Percentiles rank a stretch among this genome's conserved stretches.
Evolutionary conservation across 2,329 filamentous ascomycete genomes (phyloP).

Genomic region (Penicillium vulpinum): DNA sequence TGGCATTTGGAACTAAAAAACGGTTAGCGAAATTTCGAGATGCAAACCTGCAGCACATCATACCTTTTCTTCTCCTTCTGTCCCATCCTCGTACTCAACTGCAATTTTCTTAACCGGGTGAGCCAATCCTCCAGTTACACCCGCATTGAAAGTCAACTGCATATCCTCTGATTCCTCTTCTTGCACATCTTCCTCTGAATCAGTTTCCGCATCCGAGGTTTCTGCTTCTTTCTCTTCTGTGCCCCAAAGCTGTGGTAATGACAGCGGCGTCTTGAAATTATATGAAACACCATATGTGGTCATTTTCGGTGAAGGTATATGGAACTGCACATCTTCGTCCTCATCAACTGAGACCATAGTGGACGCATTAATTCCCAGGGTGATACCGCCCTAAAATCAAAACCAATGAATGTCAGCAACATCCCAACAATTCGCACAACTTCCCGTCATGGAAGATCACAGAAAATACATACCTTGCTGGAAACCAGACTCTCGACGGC

Average conservation of each 20-base stretch:
- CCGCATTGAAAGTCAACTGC: constrained; percentile 35
- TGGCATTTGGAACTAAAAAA: constrained; percentile 32
- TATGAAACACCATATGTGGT: constrained; percentile 34
- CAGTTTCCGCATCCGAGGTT: constrained; percentile 17
- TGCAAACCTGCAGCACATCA: neutral
- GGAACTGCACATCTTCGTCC: constrained; percentile 31
- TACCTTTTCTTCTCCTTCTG: constrained; percentile 30
- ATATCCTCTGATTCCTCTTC: constrained; percentile 14
- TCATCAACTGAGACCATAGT: constrained; percentile 34
- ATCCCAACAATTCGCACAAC: neutral
- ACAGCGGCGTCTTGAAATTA: constrained; percentile 38
- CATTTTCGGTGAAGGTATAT: constrained; percentile 28
- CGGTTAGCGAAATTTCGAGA: constrained; percentile 8
- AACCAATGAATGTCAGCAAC: constrained; percentile 9
- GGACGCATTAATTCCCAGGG: constrained; percentile 38
- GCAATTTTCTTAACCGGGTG: constrained; percentile 22
- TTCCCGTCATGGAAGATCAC: neutral
- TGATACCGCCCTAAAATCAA: constrained; percentile 30
- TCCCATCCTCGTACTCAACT: constrained; percentile 30
- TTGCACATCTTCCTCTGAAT: constrained; percentile 10
- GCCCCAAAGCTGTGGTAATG: constrained; percentile 25
- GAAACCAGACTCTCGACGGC: constrained; percentile 39
- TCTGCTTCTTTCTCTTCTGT: constrained; percentile 21
- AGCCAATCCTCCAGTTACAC: constrained; percentile 33
- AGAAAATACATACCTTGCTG: constrained; percentile 34